Base-by-base conservation (phyloP, 768 basidiomycete species). In the Lentinula aciculospora region DNA sequence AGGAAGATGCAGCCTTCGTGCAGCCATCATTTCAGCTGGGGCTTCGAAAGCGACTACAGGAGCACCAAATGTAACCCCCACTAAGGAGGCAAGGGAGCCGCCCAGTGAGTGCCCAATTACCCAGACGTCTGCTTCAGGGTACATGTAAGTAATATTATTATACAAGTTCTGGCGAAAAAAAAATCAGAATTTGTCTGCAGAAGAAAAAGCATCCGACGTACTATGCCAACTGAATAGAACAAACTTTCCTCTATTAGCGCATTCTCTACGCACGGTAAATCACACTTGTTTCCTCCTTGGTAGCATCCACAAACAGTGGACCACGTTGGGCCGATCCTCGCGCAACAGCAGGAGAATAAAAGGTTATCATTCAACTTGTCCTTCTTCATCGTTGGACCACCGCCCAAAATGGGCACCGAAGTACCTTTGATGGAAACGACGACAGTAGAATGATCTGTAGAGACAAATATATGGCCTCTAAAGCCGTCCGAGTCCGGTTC, bases 261-360 rank as follows among this genome's bases (percentile, higher is more conserved):
- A 29, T 79, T 71, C 69, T 98, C 91, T 23, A 97, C 64, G 69
- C 96, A 98, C 3, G 78, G 78, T 62, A 86, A 82, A 60, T 89
- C 85, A 68, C 96, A 98, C 61, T 82, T 86, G 69, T 85, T 82
- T 13, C 80, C 73, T 1, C 91, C 83, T 6, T 84, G 74, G 66
- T 87, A 88, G 70, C 96, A 98, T 49, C 82, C 88, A 68, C 96
- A 98, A 0, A 97, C 96, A 0, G 96, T 80, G 19, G 82, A 84
- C 96, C 96, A 98, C 0, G 92, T 92, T 54, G 93, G 91, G 32
- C 90, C 92, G n/a, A 98, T 91, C 6, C 89, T 81, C 2, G 94
- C 95, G 65, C 96, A 98, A 70, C 96, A 98, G 71, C 96, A 98
- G 3, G 92, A 89, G 74, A 96, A 96, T 32, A 98, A 73, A n/a